Evolutionary conservation across 2,329 filamentous ascomycete genomes (phyloP), one percentile per base, ranked within the genome.

Genomic region (Leptographium radiaticola): DNA sequence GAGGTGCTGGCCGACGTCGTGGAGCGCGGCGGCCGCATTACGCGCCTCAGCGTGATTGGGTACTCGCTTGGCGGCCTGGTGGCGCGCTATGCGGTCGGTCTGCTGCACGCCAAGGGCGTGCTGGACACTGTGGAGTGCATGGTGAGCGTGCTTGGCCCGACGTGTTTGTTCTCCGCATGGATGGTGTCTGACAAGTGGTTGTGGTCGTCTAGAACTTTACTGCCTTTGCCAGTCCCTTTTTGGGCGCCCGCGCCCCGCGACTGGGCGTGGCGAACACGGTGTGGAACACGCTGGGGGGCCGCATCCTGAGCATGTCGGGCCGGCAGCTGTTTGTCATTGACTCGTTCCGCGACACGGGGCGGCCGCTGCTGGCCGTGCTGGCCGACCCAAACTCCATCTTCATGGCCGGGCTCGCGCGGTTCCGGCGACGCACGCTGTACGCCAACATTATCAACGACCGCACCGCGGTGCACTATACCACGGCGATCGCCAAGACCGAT

Each of bases 21-120:
- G 49, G 70, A 70, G 44, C 71, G 75, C 33, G 90, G 89, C 25
- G 80, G 84, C 60, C 76, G 79, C 44, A 85, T 96, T 62, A 83
- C 71, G 49, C 94, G 89, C 69, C 73, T 97, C 59, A 95, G 89
- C 66, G 74, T 97, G 43, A 77, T 91, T 45, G 91, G 91, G 42
- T 96, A 97, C 67, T 95, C 89, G 0, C 75, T 96, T 1, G 91
- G 91, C 47, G 91, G 91, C 0, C 73, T 97, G 8, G 82, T 97
- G 6, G 83, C 88, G 11, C 79, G 91, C 56, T 97, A 95, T 70
- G 86, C 87, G 2, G 77, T 95, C 54, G 91, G 91, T 0, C 71
- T 97, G 62, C 74, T 97, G 4, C 81, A 90, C 61, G 83, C 87
- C 53, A 87, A 86, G 62, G 89, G 89, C 10, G 75, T 88, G 55